phyloP scores from a whole-genome alignment of 2,329 filamentous ascomycete genomes.

The Aspergillus neotritici region DNA sequence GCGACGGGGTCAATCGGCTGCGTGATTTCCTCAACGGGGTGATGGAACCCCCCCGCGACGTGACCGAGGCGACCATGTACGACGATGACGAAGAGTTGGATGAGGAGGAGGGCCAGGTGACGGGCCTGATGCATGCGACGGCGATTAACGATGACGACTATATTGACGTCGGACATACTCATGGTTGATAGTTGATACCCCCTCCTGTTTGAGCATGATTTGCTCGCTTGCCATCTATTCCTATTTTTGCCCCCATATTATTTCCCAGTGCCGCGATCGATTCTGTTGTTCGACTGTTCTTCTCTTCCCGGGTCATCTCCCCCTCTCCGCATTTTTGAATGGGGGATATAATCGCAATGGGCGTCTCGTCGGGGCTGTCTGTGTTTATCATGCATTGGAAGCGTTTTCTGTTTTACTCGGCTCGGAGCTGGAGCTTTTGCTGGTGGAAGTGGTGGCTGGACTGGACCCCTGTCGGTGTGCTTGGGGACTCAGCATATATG shows the following conservation, averaged over 20 bases:
- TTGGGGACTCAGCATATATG: too few relatives aligned
- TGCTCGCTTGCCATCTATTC: too few relatives aligned
- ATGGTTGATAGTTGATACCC: slow-evolving; percentile 37
- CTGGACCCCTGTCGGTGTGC: too few relatives aligned
- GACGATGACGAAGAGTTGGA: slow-evolving; percentile 42
- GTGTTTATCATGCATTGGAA: too few relatives aligned
- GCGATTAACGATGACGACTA: slow-evolving; percentile 40
- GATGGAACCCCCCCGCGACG: slow-evolving; percentile 25
- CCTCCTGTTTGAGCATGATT: slow-evolving; percentile 16
- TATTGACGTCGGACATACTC: slow-evolving; percentile 32
- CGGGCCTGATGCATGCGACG: slow-evolving; percentile 38
- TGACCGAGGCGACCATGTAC: slow-evolving; percentile 39
- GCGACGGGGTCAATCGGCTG: slow-evolving; percentile 70
- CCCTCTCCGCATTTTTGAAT: slow-evolving; percentile 1
- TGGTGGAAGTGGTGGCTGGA: too few relatives aligned
- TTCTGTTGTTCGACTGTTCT: too few relatives aligned
- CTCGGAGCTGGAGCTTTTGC: too few relatives aligned
- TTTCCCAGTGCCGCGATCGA: too few relatives aligned
- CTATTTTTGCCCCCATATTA: too few relatives aligned
- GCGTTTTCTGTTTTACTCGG: slow-evolving; percentile 2
- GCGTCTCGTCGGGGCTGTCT: too few relatives aligned
- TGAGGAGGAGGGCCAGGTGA: slow-evolving; percentile 39
- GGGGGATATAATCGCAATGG: slow-evolving; percentile 5
- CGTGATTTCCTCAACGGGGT: slow-evolving; percentile 67
- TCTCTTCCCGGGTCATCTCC: too few relatives aligned